Evolutionary conservation across 768 basidiomycete genomes (phyloP), one percentile per base, ranked within the genome.

Genomic region (Saitozyma sp.): DNA sequence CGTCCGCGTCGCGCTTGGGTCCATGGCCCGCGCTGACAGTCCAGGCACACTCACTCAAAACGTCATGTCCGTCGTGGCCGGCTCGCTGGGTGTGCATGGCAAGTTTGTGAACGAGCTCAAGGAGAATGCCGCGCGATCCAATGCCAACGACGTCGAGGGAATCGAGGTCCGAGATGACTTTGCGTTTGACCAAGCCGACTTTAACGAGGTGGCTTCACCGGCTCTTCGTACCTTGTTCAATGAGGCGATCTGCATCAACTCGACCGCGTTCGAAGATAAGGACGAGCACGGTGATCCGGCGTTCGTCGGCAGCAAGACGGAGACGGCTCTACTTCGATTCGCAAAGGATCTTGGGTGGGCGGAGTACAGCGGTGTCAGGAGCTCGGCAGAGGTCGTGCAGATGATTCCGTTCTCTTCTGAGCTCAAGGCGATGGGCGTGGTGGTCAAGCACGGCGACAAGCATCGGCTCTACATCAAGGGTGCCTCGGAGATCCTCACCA

Each of bases 41-140:
- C 46, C 93, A 1, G 95, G 95, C 43, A 97, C 95, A 9, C 87
- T 99, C 20, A 99, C 96, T 0, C 89, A 91, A 75, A 98, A 98
- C 81, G 82, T 82, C 68, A 99, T 99, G 96, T 87, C 89, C 9
- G 91, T 98, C 66, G 96, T 99, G 55, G 94, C 95, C 19, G 94
- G 94, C 45, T 93, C 92, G 10, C 82, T 98, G 54, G 96, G 96
- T 29, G 86, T 98, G 54, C 88, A 94, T 71, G 91, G 88, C 73
- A 98, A 98, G 80, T 97, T 97, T 67, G 95, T 94, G 13, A 86
- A 86, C 19, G 82, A 84, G 9, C 85, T 96, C 37, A 83, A 86
- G 62, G 86, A 89, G 51, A 91, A 93, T 76, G 82, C 83, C 40
- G 78, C 83, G 0, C 85, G 91, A 51, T 85, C 87, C 58, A 92